phyloP scores from a whole-genome alignment of 257 asterid species.

The Verbascum thapsus region DNA sequence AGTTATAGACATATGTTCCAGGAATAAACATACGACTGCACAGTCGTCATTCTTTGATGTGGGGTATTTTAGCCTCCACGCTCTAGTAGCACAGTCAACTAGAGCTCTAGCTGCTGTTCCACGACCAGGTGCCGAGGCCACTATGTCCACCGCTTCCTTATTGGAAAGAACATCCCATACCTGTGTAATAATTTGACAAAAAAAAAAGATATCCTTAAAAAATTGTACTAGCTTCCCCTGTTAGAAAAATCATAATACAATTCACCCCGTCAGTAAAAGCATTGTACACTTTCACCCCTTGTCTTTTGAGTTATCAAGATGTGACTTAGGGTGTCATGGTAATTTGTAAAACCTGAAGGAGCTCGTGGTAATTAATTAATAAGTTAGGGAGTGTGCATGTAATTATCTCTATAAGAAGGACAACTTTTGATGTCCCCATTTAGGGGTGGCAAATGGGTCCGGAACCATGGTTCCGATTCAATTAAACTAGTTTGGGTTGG shows the following conservation, averaged over 20 bases:
- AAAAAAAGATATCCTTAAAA: background rate
- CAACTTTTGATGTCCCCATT: background rate
- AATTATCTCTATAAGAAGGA: background rate
- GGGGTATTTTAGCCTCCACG: slow-evolving; percentile 98
- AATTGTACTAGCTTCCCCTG: too few relatives aligned
- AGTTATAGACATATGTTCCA: slow-evolving; percentile 35
- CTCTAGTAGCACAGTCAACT: slow-evolving; percentile 90
- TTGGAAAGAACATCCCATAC: slow-evolving; percentile 98
- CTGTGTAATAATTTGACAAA: slow-evolving; percentile 40
- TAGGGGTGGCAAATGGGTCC: too few relatives aligned
- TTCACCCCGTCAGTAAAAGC: background rate
- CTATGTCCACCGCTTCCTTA: slow-evolving; percentile 91
- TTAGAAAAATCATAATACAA: too few relatives aligned
- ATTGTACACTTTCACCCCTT: background rate
- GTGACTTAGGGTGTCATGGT: too few relatives aligned
- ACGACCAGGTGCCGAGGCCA: slow-evolving; percentile 85
- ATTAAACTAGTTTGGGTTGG: too few relatives aligned
- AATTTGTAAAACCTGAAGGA: too few relatives aligned
- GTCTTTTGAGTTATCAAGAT: too few relatives aligned
- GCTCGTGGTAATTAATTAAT: background rate
- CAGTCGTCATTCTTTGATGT: slow-evolving; percentile 96
- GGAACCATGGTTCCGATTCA: too few relatives aligned
- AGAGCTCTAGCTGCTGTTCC: slow-evolving; percentile 90
- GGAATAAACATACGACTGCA: slow-evolving; percentile 86
- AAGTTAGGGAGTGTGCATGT: background rate